These are phyloP conservation scores for Arthrobotrys iridis DNA, from an alignment of 2,329 filamentous ascomycete species.

Conservation along the genomic window DNA sequence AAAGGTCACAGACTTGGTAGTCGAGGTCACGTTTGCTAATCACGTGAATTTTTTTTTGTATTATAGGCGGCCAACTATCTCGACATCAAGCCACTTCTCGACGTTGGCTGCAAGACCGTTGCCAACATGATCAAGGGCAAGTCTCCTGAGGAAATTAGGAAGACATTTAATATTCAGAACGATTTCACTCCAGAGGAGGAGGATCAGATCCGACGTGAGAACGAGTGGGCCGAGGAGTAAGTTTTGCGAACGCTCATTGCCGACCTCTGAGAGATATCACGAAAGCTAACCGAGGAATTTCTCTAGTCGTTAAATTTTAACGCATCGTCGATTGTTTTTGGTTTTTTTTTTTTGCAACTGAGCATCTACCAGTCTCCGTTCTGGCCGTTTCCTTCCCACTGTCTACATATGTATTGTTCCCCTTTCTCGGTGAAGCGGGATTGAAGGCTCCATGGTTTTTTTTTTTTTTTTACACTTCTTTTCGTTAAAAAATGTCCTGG, in stretches of 20 bases:
- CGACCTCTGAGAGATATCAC: neutral
- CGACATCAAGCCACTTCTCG: constrained; percentile 96
- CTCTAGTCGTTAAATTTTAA: constrained; percentile 41
- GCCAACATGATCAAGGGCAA: constrained; percentile 99
- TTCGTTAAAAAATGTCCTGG: neutral
- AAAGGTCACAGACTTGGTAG: neutral
- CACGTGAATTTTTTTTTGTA: constrained; percentile 29
- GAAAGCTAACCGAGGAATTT: neutral
- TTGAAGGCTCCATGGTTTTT: neutral
- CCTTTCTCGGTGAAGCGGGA: constrained; percentile 4
- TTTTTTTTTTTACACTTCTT: constrained; percentile 4
- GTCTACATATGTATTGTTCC: constrained; percentile 15
- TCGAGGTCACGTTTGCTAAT: constrained; percentile 41
- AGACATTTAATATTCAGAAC: constrained; percentile 99
- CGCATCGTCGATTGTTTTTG: neutral
- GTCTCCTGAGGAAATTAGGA: constrained; percentile 97
- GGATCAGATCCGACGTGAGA: constrained; percentile 93
- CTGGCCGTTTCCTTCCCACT: neutral
- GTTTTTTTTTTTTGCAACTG: neutral
- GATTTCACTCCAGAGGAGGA: constrained; percentile 99
- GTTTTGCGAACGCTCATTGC: constrained; percentile 55
- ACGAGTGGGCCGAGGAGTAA: constrained; percentile 88
- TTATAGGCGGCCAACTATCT: constrained; percentile 96
- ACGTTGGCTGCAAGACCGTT: constrained; percentile 98
- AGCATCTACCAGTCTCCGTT: neutral